These are phyloP conservation scores for Bonia amplexicaulis DNA, from an alignment of 176 grass and related monocot species.

Conservation along the genomic window DNA sequence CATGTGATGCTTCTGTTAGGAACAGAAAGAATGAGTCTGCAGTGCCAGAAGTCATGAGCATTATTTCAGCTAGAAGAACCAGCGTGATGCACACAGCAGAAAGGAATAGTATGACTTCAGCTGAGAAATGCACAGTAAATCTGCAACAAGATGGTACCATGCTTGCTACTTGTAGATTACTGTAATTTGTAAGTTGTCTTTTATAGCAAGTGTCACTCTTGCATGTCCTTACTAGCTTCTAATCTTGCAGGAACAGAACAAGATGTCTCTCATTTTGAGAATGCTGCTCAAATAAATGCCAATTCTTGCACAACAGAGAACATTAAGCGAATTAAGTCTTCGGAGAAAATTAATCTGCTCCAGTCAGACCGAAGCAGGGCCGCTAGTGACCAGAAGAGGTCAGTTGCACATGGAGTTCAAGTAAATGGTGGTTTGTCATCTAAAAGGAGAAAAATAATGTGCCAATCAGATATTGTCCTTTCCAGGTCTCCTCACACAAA, in stretches of 20 bases:
- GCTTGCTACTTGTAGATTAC: conserved; percentile 10
- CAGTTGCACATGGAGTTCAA: conserved; percentile 29
- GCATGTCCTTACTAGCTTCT: conserved; percentile 19
- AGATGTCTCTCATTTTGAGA: conserved; percentile 24
- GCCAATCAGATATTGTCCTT: neutral
- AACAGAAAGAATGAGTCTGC: neutral
- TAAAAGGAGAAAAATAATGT: conserved; percentile 31
- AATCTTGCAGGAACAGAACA: conserved; percentile 34
- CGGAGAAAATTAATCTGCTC: conserved; percentile 21
- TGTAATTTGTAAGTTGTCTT: conserved; percentile 4
- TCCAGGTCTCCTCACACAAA: conserved; percentile 19
- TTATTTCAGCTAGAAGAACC: conserved; percentile 23
- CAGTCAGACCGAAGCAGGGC: neutral
- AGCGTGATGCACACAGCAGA: conserved; percentile 14
- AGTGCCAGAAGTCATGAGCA: neutral
- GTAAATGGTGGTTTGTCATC: conserved; percentile 6
- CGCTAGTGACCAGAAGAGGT: conserved; percentile 21
- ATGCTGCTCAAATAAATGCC: conserved; percentile 33
- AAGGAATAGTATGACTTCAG: conserved; percentile 5
- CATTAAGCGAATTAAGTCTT: neutral
- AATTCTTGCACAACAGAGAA: conserved; percentile 22
- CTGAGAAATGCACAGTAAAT: conserved; percentile 11
- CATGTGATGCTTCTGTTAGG: conserved; percentile 7
- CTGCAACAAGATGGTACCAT: conserved; percentile 32
- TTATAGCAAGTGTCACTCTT: neutral